phyloP scores from a whole-genome alignment of 2,329 filamentous ascomycete genomes.

The Pseudocercospora macadamiae region DNA sequence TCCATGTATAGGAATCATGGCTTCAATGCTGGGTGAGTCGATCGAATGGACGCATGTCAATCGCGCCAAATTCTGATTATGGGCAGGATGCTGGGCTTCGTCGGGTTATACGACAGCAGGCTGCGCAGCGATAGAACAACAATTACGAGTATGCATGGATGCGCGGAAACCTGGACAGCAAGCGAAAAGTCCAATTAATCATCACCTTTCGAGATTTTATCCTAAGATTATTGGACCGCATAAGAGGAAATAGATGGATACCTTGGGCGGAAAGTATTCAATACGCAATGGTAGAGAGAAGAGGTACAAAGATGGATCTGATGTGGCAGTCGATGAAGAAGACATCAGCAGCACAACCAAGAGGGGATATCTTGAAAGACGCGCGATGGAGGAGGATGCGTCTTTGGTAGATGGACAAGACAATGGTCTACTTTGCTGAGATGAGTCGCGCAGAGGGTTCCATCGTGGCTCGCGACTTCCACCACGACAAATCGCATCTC shows the following conservation, averaged over 20 bases:
- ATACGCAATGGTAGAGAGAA: background rate
- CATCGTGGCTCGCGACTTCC: too few relatives aligned
- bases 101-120: constrained; percentile 68
- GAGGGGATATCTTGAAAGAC: too few relatives aligned
- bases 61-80: background rate
- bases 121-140: constrained; percentile 63
- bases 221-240: constrained; percentile 71
- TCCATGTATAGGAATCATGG: constrained; percentile 69
- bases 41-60: background rate
- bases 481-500: too few relatives aligned
- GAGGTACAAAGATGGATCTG: too few relatives aligned
- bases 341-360: too few relatives aligned
- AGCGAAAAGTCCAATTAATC: constrained; percentile 84
- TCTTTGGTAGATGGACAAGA: too few relatives aligned
- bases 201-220: constrained; percentile 79
- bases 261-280: background rate
- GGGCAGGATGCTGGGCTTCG: constrained; percentile 79
- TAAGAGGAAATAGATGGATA: constrained; percentile 60
- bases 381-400: too few relatives aligned
- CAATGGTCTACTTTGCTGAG: too few relatives aligned
- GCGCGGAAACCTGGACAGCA: constrained; percentile 39
- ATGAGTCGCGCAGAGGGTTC: too few relatives aligned
- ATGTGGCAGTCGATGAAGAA: too few relatives aligned
- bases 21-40: constrained; percentile 62
- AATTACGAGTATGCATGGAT: constrained; percentile 76